Evolutionary conservation across 2,329 filamentous ascomycete genomes (phyloP), one percentile per base, ranked within the genome.

Genomic region (Stachybotrys echinatus): DNA sequence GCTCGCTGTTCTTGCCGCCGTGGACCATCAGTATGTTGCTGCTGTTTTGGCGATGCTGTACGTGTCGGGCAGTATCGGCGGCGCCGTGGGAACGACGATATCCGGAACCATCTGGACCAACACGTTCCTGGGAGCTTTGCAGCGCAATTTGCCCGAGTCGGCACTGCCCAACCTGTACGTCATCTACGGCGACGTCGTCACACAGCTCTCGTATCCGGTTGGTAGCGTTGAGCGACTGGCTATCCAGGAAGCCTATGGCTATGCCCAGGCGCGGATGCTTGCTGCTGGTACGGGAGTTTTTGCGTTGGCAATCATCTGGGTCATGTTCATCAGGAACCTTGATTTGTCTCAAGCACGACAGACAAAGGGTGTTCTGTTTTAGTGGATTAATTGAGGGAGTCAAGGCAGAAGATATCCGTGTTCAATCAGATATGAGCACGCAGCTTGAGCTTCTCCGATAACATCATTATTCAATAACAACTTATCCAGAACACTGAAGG

Each of bases 161-260:
- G 63, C 60, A 0, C 52, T 62, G 52, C 57, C 55, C 40, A 71
- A 77, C 47, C 57, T 74, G 0, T 65, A 61, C 5, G 61, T 62
- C 19, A 80, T 87, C 44, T 84, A 83, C 51, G 72, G 73, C 6
- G 73, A 75, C 54, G 55, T 85, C 37, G 65, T 64, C 2, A 70
- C 69, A 7, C 82, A 85, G 54, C 61, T 81, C 1, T 64, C 62
- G 47, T 83, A 80, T 54, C 64, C 69, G 1, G 56, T 71, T 6
- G 78, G 77, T 2, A 71, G 58, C 8, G 62, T 68, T 0, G 67
- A 67, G 12, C 63, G 80, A 2, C 49, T 69, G 14, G 83, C 74
- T 0, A 85, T 86, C 56, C 81, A 84, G 58, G 60, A 69, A 7
- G 76, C 83, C 0, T 87, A 86, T 52, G 74, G 68, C 1, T 75